Base-by-base conservation (phyloP, 768 basidiomycete genomes). In the Hygrophoropsis aurantiaca region DNA sequence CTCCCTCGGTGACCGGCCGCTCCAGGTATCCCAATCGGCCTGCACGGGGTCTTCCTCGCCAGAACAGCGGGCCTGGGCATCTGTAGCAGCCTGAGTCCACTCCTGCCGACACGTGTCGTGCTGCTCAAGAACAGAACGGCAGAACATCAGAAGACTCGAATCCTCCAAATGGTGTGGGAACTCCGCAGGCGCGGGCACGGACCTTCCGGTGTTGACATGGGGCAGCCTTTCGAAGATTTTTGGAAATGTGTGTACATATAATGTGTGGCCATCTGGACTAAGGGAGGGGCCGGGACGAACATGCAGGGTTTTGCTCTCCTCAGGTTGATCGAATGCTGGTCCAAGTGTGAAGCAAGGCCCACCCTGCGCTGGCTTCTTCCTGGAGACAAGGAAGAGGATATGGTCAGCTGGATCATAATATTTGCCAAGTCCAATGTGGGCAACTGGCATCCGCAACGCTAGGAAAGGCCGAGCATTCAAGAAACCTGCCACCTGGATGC, bases 221-320 rank as follows among this genome's bases (percentile, higher is more conserved):
- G 21, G n/a, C 4, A 7, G 2, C 11, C 6, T 11, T 9, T 46
- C 44, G 13, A 23, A 19, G 24, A 46, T 23, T n/a, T 4, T 21
- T 5, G 44, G 35, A 40, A 46, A 24, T 39, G 44, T 46, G 24
- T 39, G 44, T 5, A 46, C 18, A 16, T 39, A 46, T 9, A 39
- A 13, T 20, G 44, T 27, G 27, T 13, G n/a, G 10, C 13, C 19
- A 16, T 9, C 44, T 39, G 44, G 21, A 21, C 10, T 23, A n/a
- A 19, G 25, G n/a, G n/a, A n/a, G n/a, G n/a, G n/a, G n/a, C n/a
- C 4, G 38, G 4, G 38, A 20, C 13, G n/a, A 24, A 20, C 5
- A 18, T 3, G 15, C 38, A n/a, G 5, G n/a, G 25, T 19, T 15
- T 13, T 20, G 15, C 25, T 24, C 4, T 3, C 3, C 15, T n/a